Conservation (phyloP, 2,329 filamentous ascomycete genomes). For the Ophiostoma angusticollis region DNA sequence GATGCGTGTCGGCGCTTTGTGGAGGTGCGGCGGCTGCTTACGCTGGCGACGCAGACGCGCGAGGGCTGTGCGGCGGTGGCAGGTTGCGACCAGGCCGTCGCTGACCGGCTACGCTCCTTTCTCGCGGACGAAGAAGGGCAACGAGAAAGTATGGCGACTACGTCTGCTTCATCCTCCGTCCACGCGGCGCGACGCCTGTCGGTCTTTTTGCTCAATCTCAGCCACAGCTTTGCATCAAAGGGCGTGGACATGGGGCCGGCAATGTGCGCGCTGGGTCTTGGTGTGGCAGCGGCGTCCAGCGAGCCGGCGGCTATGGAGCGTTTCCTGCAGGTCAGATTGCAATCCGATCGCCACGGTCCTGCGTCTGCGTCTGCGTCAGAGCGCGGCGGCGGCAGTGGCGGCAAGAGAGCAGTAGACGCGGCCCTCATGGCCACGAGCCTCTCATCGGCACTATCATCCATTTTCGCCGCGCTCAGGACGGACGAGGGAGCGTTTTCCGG, state of each 20-base stretch:
- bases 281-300: constrained; percentile 6
- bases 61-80: constrained; percentile 13
- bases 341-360: too few species aligned
- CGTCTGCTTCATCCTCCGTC: too few species aligned
- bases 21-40: constrained; percentile 18
- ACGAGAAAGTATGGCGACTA: too few species aligned
- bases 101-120: background rate
- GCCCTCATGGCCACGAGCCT: background rate
- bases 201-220: constrained; percentile 29
- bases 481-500: background rate
- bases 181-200: constrained; percentile 3
- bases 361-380: too few species aligned
- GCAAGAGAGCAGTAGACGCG: too few species aligned
- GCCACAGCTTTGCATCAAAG: constrained; percentile 20
- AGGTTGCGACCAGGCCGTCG: background rate
- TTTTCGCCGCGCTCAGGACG: background rate
- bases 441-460: background rate
- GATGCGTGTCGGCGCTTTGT: constrained; percentile 5
- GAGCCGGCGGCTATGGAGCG: constrained; percentile 11
- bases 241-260: constrained; percentile 6
- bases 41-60: constrained; percentile 11
- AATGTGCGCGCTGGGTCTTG: constrained; percentile 14
- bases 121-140: background rate
- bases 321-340: constrained; percentile 13
- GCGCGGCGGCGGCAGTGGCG: too few species aligned